These are phyloP conservation scores for Globisporangium sylvaticum DNA, from an alignment of 352 stramenopile species.

Conservation along the genomic window DNA sequence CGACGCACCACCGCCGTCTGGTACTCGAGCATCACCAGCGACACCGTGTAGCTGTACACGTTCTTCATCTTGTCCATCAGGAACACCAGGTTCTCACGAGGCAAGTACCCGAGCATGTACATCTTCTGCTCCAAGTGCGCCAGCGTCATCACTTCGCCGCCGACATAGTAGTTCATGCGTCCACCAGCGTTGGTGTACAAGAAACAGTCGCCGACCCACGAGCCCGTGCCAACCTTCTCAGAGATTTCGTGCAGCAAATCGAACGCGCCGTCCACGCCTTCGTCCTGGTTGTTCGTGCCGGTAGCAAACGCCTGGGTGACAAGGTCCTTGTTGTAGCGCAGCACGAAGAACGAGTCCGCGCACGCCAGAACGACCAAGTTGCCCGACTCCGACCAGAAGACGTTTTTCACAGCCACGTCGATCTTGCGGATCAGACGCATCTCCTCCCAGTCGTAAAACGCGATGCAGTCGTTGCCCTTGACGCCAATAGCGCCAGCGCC, in stretches of 20 bases:
- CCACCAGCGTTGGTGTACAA: constrained; percentile 95
- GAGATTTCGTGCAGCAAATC: constrained; percentile 97
- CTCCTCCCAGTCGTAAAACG: constrained; percentile 99
- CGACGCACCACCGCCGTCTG: constrained; percentile 97
- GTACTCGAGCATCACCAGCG: constrained; percentile 96
- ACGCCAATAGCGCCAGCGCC: constrained; percentile 93
- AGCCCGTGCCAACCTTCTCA: constrained; percentile 93
- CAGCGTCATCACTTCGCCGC: constrained; percentile 98
- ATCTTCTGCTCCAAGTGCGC: constrained; percentile 94
- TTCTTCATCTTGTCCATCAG: constrained; percentile 98
- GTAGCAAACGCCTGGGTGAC: constrained; percentile 87
- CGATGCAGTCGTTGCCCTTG: constrained; percentile 93
- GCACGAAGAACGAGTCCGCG: constrained; percentile 94
- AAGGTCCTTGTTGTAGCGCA: constrained; percentile 92
- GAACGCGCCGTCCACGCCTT: constrained; percentile 97
- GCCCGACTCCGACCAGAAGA: constrained; percentile 97
- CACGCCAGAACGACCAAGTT: constrained; percentile 95
- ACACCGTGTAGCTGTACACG: constrained; percentile 90
- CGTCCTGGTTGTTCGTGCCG: constrained; percentile 86
- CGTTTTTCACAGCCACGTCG: constrained; percentile 94
- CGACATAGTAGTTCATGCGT: constrained; percentile 99
- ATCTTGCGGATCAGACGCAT: constrained; percentile 97
- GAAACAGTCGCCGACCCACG: constrained; percentile 99
- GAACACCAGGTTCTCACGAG: constrained; percentile 98
- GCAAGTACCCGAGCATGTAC: constrained; percentile 98